phyloP scores from a whole-genome alignment of 2,329 filamentous ascomycete genomes.

The Hypocreales sp. region DNA sequence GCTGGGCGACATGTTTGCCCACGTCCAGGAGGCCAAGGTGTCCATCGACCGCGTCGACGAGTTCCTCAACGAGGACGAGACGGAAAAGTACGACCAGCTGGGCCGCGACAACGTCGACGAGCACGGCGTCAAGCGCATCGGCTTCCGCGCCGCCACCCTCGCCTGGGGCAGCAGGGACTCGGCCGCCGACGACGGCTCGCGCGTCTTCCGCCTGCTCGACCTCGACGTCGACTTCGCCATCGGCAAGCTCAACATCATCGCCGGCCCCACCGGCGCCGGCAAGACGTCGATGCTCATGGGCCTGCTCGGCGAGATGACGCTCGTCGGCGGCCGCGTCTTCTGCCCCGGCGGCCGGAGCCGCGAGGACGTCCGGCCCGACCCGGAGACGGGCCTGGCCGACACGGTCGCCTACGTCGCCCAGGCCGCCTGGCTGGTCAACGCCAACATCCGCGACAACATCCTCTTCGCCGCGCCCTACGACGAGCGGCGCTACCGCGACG shows the following conservation, averaged over 20 bases:
- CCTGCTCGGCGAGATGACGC: conserved; percentile 87
- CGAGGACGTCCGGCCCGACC: conserved; percentile 68
- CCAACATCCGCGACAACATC: conserved; percentile 91
- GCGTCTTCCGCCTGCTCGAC: conserved; percentile 70
- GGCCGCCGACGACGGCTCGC: conserved; percentile 47
- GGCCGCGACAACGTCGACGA: conserved; percentile 53
- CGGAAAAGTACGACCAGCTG: conserved; percentile 84
- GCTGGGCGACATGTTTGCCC: conserved; percentile 94
- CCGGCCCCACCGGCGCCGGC: conserved; percentile 83
- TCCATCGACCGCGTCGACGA: conserved; percentile 94
- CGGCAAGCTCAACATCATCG: conserved; percentile 81
- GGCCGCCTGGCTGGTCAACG: conserved; percentile 93
- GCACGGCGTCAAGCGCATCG: conserved; percentile 59
- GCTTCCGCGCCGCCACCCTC: conserved; percentile 71
- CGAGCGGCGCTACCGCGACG: conserved; percentile 68
- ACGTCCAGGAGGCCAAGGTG: conserved; percentile 94
- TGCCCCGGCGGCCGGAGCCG: conserved; percentile 75
- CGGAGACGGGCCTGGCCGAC: conserved; percentile 74
- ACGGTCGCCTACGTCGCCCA: conserved; percentile 94
- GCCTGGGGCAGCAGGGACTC: conserved; percentile 67
- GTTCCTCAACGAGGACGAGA: conserved; percentile 86
- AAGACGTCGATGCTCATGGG: conserved; percentile 97
- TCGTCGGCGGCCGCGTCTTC: conserved; percentile 64
- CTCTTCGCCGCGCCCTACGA: conserved; percentile 73
- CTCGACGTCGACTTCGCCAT: conserved; percentile 70